phyloP scores from a whole-genome alignment of 192 early-diverging fungal species.

The Borealophlyctis nickersoniae region DNA sequence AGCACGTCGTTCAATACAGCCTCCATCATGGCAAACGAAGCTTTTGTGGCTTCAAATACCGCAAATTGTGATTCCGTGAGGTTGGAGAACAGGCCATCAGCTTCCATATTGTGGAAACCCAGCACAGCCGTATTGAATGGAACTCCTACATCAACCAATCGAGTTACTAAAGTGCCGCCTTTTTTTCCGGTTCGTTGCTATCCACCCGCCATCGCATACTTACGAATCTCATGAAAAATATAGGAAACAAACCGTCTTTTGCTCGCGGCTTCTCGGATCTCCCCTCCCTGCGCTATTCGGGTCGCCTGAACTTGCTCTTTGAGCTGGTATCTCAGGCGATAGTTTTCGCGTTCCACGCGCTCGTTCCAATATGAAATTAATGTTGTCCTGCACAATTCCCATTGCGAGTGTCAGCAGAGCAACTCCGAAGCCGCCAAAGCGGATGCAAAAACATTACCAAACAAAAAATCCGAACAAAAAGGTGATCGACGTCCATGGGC shows the following conservation, averaged over 20 bases:
- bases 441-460: background rate
- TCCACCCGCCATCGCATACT: too few species aligned
- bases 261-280: conserved; percentile 18
- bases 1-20: conserved; percentile 13
- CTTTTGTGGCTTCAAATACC: conserved; percentile 9
- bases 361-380: conserved; percentile 24
- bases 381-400: background rate
- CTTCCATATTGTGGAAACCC: conserved; percentile 19
- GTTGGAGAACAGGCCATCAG: conserved; percentile 3
- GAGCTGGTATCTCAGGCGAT: conserved; percentile 5
- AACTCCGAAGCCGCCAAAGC: background rate
- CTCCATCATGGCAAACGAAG: conserved; percentile 18
- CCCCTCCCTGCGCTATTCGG: conserved; percentile 6
- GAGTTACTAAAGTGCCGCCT: too few species aligned
- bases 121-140: conserved; percentile 22
- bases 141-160: too few species aligned
- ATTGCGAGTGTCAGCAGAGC: background rate
- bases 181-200: too few species aligned
- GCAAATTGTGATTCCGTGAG: background rate
- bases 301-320: conserved; percentile 15
- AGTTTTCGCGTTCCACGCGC: conserved; percentile 13
- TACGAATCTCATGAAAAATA: conserved; percentile 14
- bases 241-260: conserved; percentile 15
- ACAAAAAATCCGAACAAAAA: conserved; percentile 21
- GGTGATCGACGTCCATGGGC: background rate